Conservation (phyloP, 495 filamentous ascomycete species). For the Bryoglossum gracile region DNA sequence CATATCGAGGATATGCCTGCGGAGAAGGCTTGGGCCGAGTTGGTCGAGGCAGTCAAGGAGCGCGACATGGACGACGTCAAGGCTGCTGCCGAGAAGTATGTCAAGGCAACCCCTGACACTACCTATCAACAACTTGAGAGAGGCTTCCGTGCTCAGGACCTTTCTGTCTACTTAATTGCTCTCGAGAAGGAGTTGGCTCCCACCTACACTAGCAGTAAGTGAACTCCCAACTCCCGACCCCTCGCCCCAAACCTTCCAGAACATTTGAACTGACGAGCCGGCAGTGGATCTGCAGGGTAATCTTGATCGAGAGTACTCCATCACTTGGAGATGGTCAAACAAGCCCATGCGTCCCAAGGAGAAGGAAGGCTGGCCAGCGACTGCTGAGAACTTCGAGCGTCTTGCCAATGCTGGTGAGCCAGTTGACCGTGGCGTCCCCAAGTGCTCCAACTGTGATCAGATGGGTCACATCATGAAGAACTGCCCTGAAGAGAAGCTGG, state of each 20-base stretch:
- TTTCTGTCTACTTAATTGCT: constrained; percentile 68
- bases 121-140: constrained; percentile 67
- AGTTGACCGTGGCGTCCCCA: constrained; percentile 38
- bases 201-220: constrained; percentile 45
- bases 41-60: constrained; percentile 55
- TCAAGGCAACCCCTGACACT: constrained; percentile 59
- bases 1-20: constrained; percentile 48
- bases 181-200: constrained; percentile 54
- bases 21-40: constrained; percentile 62
- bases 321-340: constrained; percentile 57
- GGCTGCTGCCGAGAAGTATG: constrained; percentile 62
- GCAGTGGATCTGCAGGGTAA: constrained; percentile 73
- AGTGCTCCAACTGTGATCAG: constrained; percentile 36
- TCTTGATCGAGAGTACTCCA: constrained; percentile 62
- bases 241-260: neutral
- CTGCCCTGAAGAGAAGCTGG: constrained; percentile 52
- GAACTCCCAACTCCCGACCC: neutral
- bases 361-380: constrained; percentile 54
- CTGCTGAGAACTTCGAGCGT: constrained; percentile 68
- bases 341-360: constrained; percentile 59
- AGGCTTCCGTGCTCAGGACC: constrained; percentile 56
- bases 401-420: constrained; percentile 64
- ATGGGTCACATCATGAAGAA: constrained; percentile 62
- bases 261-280: constrained; percentile 36
- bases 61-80: constrained; percentile 70